These are phyloP conservation scores for Aspergillus haitiensis DNA, from an alignment of 495 filamentous ascomycete genomes.

Conservation along the genomic window DNA sequence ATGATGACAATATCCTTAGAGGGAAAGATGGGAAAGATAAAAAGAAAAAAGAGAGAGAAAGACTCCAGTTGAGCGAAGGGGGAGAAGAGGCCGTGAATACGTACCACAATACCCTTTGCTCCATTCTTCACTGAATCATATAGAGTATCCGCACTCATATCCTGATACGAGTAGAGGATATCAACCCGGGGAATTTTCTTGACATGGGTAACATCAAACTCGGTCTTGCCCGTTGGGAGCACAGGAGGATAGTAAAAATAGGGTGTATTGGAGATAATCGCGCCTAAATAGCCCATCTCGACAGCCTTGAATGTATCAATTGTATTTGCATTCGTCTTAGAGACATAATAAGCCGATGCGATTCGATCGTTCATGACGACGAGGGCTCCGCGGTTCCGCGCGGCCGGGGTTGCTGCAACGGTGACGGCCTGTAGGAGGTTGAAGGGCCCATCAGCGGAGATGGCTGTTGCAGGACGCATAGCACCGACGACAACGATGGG, in stretches of 20 bases:
- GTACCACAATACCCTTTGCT: conserved; percentile 45
- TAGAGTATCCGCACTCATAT: conserved; percentile 39
- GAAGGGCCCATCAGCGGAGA: conserved; percentile 52
- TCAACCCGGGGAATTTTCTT: conserved; percentile 45
- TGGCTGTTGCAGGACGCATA: conserved; percentile 52
- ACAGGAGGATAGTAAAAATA: conserved; percentile 48
- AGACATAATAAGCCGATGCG: conserved; percentile 46
- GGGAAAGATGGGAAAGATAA: neutral
- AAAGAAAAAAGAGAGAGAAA: neutral
- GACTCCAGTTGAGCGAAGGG: neutral
- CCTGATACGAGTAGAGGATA: conserved; percentile 39
- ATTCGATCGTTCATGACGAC: conserved; percentile 55
- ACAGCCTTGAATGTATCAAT: conserved; percentile 51
- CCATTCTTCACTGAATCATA: conserved; percentile 39
- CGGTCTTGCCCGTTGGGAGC: conserved; percentile 36
- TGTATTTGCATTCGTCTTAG: conserved; percentile 53
- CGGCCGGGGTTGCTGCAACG: conserved; percentile 37
- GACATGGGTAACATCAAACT: conserved; percentile 35
- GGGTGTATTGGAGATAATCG: conserved; percentile 46
- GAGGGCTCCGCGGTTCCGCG: conserved; percentile 43
- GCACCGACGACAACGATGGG: conserved; percentile 51
- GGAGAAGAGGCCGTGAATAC: conserved; percentile 8
- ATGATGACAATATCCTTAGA: too few species aligned
- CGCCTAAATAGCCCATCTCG: conserved; percentile 47
- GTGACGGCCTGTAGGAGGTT: conserved; percentile 53